These are phyloP conservation scores for Coleophoma eucalyptorum DNA, from an alignment of 2,329 filamentous ascomycete genomes.

Conservation along the genomic window DNA sequence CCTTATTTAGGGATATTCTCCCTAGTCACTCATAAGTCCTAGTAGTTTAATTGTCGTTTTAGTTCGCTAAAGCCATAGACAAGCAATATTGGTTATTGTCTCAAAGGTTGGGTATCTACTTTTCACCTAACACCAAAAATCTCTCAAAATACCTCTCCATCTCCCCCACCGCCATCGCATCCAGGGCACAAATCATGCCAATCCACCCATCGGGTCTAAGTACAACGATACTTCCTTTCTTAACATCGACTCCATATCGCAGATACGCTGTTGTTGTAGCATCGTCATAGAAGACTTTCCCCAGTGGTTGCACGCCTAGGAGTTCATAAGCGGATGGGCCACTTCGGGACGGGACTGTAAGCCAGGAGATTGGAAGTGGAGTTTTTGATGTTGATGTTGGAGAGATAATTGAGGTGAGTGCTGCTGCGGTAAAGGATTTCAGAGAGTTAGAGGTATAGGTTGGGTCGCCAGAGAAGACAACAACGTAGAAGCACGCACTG, in stretches of 20 bases:
- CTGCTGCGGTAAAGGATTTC: slow-evolving; percentile 9
- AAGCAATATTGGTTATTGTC: too few species aligned
- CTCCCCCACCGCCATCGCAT: slow-evolving; percentile 34
- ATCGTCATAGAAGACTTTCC: slow-evolving; percentile 48
- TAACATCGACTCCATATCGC: slow-evolving; percentile 27
- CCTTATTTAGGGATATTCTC: too few species aligned
- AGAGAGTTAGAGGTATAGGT: slow-evolving; percentile 15
- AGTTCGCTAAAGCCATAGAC: background rate
- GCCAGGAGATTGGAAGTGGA: slow-evolving; percentile 43
- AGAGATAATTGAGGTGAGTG: slow-evolving; percentile 17
- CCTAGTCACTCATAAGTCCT: too few species aligned
- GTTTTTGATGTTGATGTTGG: slow-evolving; percentile 32
- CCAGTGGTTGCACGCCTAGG: slow-evolving; percentile 40
- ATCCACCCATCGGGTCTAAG: slow-evolving; percentile 54
- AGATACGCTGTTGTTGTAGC: slow-evolving; percentile 48
- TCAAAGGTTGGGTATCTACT: too few species aligned
- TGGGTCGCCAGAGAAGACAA: slow-evolving; percentile 36
- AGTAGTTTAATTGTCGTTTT: too few species aligned
- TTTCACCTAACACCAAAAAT: slow-evolving; percentile 25
- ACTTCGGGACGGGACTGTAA: slow-evolving; percentile 36
- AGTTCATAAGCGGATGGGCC: slow-evolving; percentile 38
- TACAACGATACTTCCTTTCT: slow-evolving; percentile 40
- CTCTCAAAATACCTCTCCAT: slow-evolving; percentile 45
- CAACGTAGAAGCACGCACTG: slow-evolving; percentile 34
- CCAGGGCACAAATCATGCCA: slow-evolving; percentile 32